phyloP scores from a whole-genome alignment of 2,329 filamentous ascomycete species.

The Monosporascus sp. region DNA sequence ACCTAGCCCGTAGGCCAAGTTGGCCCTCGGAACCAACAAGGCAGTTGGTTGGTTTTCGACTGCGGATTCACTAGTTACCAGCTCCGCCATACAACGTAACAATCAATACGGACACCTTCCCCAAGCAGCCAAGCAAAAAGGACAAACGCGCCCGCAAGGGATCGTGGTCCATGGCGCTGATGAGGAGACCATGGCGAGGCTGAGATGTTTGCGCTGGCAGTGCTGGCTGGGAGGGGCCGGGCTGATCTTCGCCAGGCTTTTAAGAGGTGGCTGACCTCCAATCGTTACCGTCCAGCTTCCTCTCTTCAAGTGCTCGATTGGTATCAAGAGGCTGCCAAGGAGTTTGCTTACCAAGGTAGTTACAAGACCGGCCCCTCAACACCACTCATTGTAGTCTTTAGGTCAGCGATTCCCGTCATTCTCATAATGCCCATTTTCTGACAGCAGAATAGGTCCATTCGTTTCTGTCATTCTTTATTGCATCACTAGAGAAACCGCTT shows the following conservation, averaged over 20 bases:
- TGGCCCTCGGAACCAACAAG: neutral
- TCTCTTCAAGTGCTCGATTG: neutral
- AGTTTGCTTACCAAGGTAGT: neutral
- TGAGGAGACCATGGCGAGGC: neutral
- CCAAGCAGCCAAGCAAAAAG: neutral
- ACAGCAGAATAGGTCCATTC: too few species aligned
- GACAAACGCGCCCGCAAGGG: neutral
- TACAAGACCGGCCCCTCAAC: too few species aligned
- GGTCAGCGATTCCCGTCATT: too few species aligned
- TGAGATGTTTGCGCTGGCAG: neutral
- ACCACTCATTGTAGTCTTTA: too few species aligned
- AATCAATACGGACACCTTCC: neutral
- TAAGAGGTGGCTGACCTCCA: neutral
- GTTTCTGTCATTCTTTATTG: too few species aligned
- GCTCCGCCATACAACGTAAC: neutral
- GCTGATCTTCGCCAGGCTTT: neutral
- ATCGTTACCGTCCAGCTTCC: neutral
- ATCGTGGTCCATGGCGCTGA: neutral
- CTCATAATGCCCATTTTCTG: too few species aligned
- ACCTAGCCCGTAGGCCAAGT: neutral
- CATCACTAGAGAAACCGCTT: too few species aligned
- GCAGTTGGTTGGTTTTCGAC: neutral
- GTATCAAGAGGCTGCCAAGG: neutral
- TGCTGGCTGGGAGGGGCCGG: neutral
- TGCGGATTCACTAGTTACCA: neutral